phyloP scores from a whole-genome alignment of 352 stramenopile species.

The Pythium brassicae region DNA sequence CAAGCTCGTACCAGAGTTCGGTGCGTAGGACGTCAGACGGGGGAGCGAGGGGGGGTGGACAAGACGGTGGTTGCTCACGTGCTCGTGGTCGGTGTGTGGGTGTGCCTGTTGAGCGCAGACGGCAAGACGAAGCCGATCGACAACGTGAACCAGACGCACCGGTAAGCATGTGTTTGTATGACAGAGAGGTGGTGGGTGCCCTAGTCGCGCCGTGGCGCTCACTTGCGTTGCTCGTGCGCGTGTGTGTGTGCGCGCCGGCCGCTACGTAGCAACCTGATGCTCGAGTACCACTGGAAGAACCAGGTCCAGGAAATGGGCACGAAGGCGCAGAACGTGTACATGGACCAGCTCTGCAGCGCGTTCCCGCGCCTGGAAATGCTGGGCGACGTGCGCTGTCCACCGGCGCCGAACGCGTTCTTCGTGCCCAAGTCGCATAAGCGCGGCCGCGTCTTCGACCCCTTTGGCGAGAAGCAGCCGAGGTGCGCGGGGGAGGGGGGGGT shows the following conservation, averaged over 20 bases:
- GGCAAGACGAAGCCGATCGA: conserved; percentile 87
- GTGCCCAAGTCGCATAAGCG: conserved; percentile 82
- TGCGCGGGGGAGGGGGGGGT: no score
- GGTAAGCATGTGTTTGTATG: conserved; percentile 18
- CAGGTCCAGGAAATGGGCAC: conserved; percentile 83
- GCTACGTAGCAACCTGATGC: conserved; percentile 76
- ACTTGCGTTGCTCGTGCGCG: not conserved
- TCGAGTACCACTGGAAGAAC: conserved; percentile 89
- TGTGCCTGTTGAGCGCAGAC: conserved; percentile 24
- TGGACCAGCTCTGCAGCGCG: conserved; percentile 60
- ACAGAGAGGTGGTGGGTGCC: no score
- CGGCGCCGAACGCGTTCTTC: conserved; percentile 62
- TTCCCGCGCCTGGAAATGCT: conserved; percentile 84
- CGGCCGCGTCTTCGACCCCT: conserved; percentile 75
- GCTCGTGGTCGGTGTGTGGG: not conserved
- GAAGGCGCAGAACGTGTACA: conserved; percentile 78
- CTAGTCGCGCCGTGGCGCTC: no score
- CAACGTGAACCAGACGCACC: conserved; percentile 79
- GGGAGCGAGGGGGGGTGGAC: not conserved
- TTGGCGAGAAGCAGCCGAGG: conserved; percentile 78
- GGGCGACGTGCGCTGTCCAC: conserved; percentile 71
- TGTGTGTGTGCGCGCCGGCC: not conserved
- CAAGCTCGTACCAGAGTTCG: conserved; percentile 81
- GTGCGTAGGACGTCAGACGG: conserved; percentile 21
- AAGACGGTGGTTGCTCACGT: not conserved